Percentiles rank a stretch among this genome's conserved stretches.
Evolutionary conservation across 2,329 filamentous ascomycete species (phyloP).

Genomic region (Fusarium equiseti): DNA sequence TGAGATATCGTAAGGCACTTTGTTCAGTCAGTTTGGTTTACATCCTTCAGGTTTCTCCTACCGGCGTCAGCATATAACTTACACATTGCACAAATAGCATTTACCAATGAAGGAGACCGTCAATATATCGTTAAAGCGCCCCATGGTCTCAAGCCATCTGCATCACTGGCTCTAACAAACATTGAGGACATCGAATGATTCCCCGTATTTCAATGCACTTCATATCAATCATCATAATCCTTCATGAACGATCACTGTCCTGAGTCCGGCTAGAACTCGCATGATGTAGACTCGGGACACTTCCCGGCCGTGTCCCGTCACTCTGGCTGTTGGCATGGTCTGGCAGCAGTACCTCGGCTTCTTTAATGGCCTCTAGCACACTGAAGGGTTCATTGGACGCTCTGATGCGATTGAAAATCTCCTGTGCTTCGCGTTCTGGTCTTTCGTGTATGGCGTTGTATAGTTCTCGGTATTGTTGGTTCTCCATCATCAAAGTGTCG

Average conservation of each 20-base stretch:
- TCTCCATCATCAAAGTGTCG: constrained; percentile 15
- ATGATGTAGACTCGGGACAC: not conserved
- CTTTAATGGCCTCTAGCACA: constrained; percentile 9
- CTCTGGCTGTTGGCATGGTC: not conserved
- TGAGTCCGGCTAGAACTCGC: constrained; percentile 2
- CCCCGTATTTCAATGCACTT: not conserved
- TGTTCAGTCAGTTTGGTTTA: not conserved
- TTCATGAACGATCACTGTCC: not conserved
- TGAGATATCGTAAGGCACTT: not conserved
- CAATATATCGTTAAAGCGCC: not conserved
- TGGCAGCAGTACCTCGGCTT: constrained; percentile 14
- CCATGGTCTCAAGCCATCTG: not conserved
- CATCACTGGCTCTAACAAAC: not conserved
- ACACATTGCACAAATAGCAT: not conserved
- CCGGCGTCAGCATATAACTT: no score
- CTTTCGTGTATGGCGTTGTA: constrained; percentile 18
- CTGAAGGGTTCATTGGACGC: constrained; percentile 3
- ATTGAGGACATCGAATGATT: not conserved
- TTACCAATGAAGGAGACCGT: not conserved
- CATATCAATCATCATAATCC: not conserved
- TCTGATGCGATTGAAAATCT: constrained; percentile 15
- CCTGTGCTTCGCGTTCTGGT: constrained; percentile 14
- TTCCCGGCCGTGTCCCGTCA: not conserved
- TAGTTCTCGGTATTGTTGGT: constrained; percentile 25
- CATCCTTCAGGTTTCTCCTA: not conserved